Evolutionary conservation across 305 asterid genomes (phyloP).

Genomic region (Nicotiana rustica): DNA sequence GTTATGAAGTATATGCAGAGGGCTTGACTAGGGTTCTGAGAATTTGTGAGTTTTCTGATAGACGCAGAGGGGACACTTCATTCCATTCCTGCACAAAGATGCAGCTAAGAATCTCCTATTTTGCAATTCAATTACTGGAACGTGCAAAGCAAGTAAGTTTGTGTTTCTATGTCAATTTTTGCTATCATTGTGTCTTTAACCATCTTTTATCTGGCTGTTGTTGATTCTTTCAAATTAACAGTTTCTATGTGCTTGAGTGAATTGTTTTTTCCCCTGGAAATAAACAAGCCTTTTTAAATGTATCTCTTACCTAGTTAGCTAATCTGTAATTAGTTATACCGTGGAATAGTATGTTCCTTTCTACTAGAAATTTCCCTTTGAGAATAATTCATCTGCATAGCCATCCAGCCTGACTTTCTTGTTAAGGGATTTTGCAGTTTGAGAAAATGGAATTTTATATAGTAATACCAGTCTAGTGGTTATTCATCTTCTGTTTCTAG

Average conservation of each 20-base stretch:
- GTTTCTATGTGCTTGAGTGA: conserved; percentile 28
- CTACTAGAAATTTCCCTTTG: conserved; percentile 7
- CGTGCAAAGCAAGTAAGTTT: conserved; percentile 69
- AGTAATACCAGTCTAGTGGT: conserved; percentile 21
- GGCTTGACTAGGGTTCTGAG: conserved; percentile 94
- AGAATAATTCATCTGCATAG: conserved; percentile 24
- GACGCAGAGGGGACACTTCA: conserved; percentile 64
- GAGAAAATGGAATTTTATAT: background rate
- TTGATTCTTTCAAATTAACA: conserved; percentile 40
- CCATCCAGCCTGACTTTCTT: conserved; percentile 22
- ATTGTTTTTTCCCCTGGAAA: conserved; percentile 30
- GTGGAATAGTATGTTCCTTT: background rate
- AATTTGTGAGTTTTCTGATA: conserved; percentile 83
- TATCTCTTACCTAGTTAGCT: conserved; percentile 26
- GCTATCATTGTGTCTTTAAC: conserved; percentile 30
- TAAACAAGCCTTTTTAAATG: conserved; percentile 17
- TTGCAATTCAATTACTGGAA: conserved; percentile 84
- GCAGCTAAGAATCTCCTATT: conserved; percentile 75
- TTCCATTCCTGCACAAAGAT: conserved; percentile 65
- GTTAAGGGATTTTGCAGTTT: background rate
- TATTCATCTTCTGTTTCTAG: conserved; percentile 13
- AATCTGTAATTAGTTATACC: background rate
- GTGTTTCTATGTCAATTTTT: conserved; percentile 33
- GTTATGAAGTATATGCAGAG: conserved; percentile 95
- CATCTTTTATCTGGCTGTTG: conserved; percentile 28